Evolutionary conservation across 2,329 filamentous ascomycete genomes (phyloP), one percentile per base, ranked within the genome.

Genomic region (Ceratocystis lukuohia): DNA sequence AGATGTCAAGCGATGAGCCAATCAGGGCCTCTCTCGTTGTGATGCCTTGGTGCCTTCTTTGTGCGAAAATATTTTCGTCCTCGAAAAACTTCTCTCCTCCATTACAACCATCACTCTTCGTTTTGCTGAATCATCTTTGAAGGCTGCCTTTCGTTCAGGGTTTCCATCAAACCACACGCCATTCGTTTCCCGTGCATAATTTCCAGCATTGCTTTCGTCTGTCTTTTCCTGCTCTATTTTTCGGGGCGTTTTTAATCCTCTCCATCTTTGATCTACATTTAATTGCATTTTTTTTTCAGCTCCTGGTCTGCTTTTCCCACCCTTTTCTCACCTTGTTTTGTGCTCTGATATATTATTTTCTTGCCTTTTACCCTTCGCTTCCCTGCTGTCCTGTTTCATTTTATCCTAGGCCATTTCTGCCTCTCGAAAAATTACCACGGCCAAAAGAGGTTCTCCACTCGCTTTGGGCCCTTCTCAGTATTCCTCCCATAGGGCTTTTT

Each of bases 361-460:
- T 53, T 15, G 48, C 48, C 56, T 30, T 59, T 20, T 28, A 41
- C 37, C 56, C 53, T 20, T 20, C 30, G 56, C 56, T n/a, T 59
- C 56, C 56, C 56, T 37, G 56, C 33, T 28, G 12, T 10, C 20
- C 56, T 30, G 56, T 59, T 59, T 59, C 56, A 59, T 59, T 59
- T 59, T 59, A 37, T 30, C 48, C 48, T 5, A 53, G 56, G 25
- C 56, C 56, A 33, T 56, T 25, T 41, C 37, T 41, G 37, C 37
- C 37, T 41, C 37, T 56, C 8, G 5, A 56, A 17, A 56, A 56
- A 56, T 56, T 56, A 56, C 56, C 56, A 59, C 25, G 20, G 15
- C 56, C 17, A 59, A 10, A 41, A 53, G 10, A 28, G 15, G 15
- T 28, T 33, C 56, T 59, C 56, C 56, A 59, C 56, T 59, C 56